Percentiles rank a stretch among this genome's conserved stretches.
phyloP scores from a whole-genome alignment of 176 grass and related monocot species.

The Triticum monococcum region DNA sequence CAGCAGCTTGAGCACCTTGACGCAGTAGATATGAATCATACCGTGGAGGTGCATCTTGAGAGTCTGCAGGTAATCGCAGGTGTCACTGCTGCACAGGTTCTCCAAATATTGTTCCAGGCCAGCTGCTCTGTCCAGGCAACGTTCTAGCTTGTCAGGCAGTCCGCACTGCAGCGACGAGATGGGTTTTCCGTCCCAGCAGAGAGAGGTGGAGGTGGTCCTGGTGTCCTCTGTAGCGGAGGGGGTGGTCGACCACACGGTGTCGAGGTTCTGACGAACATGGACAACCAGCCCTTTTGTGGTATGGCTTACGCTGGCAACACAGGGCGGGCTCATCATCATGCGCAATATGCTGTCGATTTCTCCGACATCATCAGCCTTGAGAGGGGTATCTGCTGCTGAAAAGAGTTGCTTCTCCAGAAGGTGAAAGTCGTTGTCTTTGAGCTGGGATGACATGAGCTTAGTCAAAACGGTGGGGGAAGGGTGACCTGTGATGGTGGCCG shows the following conservation, averaged over 20 bases:
- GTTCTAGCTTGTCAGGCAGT: neutral
- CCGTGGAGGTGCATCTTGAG: neutral
- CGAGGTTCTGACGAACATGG: no score
- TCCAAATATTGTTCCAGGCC: neutral
- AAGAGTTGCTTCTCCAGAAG: neutral
- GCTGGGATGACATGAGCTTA: neutral
- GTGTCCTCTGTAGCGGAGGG: no score
- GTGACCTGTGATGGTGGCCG: neutral
- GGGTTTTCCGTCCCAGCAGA: no score
- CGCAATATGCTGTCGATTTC: neutral
- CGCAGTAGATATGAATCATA: neutral
- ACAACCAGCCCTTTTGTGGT: no score
- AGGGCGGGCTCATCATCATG: neutral
- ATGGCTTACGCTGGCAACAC: no score
- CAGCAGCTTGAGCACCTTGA: neutral
- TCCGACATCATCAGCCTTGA: neutral
- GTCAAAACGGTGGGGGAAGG: neutral
- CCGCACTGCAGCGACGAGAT: no score
- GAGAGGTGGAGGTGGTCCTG: no score
- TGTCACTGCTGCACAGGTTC: neutral
- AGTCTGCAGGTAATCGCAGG: neutral
- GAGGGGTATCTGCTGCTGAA: neutral
- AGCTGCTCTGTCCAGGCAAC: neutral
- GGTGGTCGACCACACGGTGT: no score
- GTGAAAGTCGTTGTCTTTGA: neutral